A percentile compares a stretch with the other conserved stretches of the same genome.
phyloP scores from a whole-genome alignment of 2,329 filamentous ascomycete species.

The Rhinocladiella mackenziei region DNA sequence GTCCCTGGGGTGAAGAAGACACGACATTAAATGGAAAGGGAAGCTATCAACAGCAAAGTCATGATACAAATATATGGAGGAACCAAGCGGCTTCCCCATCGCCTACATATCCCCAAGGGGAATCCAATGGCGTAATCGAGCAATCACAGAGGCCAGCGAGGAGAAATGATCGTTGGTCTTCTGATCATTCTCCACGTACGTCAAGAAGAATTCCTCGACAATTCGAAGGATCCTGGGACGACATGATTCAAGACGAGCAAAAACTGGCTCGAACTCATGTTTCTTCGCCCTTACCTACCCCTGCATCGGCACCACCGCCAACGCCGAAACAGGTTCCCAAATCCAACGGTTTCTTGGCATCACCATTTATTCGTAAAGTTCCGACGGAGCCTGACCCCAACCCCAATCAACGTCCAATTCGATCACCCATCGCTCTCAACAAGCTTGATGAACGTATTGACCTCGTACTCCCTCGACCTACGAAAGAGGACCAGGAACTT shows the following conservation, averaged over 20 bases:
- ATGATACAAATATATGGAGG: background rate
- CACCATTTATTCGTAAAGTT: slow-evolving; percentile 7
- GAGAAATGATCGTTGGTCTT: slow-evolving; percentile 2
- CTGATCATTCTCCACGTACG: slow-evolving; percentile 2
- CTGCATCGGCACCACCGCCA: slow-evolving; percentile 2
- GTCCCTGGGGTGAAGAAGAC: slow-evolving; percentile 14
- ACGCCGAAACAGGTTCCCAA: slow-evolving; percentile 2
- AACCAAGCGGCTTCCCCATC: too few relatives aligned
- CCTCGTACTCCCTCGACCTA: slow-evolving; percentile 16
- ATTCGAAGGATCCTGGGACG: slow-evolving; percentile 22
- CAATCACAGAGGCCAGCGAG: background rate
- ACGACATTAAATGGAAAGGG: background rate
- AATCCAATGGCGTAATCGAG: background rate
- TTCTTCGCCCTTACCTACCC: slow-evolving; percentile 8
- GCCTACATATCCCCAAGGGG: background rate
- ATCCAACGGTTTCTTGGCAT: slow-evolving; percentile 4
- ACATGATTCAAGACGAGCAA: slow-evolving; percentile 11
- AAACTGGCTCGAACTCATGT: slow-evolving; percentile 1
- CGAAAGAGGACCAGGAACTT: slow-evolving; percentile 12
- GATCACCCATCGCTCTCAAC: slow-evolving; percentile 19
- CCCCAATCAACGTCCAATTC: slow-evolving; percentile 17
- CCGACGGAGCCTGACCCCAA: slow-evolving; percentile 11
- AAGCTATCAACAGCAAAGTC: background rate
- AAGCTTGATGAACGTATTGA: slow-evolving; percentile 21
- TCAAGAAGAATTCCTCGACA: slow-evolving; percentile 10